Base-by-base conservation (phyloP, 2,329 filamentous ascomycete species). In the Sporothrix protearum region DNA sequence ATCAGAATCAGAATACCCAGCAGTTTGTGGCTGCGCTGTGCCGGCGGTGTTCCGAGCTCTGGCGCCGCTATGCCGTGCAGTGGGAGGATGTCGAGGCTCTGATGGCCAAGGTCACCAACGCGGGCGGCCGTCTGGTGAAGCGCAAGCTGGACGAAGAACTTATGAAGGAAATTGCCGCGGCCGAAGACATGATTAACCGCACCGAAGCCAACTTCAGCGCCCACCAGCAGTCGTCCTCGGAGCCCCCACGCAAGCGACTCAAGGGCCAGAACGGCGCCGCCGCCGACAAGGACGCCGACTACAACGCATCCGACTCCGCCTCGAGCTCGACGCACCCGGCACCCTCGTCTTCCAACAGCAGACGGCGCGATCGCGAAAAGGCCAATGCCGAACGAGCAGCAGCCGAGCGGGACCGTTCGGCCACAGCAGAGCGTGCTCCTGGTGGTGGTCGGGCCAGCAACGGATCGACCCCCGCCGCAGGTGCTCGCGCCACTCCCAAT, bases 21-120 rank as follows among this genome's bases (percentile, higher is more conserved):
- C 89, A 91, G 76, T 89, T 91, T 47, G 88, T 96, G 22, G 87
- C 94, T 66, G 94, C 95, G 3, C 86, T 99, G 4, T 99, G 96
- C 79, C 87, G 94, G 72, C 89, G 95, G 73, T 99, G 96, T 78
- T 94, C 94, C 33, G 90, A 96, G 77, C 84, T 99, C 9, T 99
- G 96, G 96, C 91, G 96, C 67, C 92, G 95, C 75, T 99, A 99
- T 80, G 95, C 91, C 19, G 93, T 99, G 73, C 93, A 96, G 75
- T 99, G 93, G 89, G 96, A 98, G 80, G 93, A 97, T 75, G 87
- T 94, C 16, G 96, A 98, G 55, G 95, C 98, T 77, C 88, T 97
- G 49, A 88, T 91, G 51, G 97, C 94, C 82, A 97, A 97, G 82
- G 89, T 96, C 55, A 88, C 90, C 0, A 89, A 91, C 74, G 88